Evolutionary conservation across 768 basidiomycete genomes (phyloP).

Genomic region (Calocera cornea): DNA sequence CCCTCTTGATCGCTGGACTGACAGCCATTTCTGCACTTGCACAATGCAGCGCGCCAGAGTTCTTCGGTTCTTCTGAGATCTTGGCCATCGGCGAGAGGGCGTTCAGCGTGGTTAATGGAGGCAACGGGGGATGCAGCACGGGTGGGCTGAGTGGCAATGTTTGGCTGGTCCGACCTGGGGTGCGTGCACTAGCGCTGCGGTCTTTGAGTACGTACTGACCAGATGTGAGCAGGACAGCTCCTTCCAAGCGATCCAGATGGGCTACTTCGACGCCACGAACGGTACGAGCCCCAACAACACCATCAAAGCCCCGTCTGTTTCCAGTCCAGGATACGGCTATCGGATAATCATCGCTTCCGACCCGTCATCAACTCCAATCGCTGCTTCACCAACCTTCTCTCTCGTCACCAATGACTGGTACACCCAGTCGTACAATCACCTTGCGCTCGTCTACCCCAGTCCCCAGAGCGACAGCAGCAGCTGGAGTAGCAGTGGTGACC

Average conservation of each 20-base stretch:
- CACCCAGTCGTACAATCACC: neutral
- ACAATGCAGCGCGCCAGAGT: neutral
- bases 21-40: neutral
- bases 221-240: neutral
- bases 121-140: neutral
- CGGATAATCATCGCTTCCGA: neutral
- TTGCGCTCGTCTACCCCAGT: neutral
- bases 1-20: neutral
- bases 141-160: conserved; percentile 1
- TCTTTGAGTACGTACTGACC: neutral
- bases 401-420: neutral
- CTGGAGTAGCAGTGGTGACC: neutral
- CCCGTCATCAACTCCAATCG: neutral
- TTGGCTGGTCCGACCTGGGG: neutral
- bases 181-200: neutral
- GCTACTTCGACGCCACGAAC: neutral
- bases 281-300: neutral
- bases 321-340: neutral
- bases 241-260: neutral
- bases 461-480: neutral
- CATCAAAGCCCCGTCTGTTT: neutral
- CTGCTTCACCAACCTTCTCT: neutral
- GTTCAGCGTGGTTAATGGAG: neutral
- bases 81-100: neutral
- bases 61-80: conserved; percentile 1